Base-by-base conservation (phyloP, 495 filamentous ascomycete species). In the Lasiosphaeria hispida region DNA sequence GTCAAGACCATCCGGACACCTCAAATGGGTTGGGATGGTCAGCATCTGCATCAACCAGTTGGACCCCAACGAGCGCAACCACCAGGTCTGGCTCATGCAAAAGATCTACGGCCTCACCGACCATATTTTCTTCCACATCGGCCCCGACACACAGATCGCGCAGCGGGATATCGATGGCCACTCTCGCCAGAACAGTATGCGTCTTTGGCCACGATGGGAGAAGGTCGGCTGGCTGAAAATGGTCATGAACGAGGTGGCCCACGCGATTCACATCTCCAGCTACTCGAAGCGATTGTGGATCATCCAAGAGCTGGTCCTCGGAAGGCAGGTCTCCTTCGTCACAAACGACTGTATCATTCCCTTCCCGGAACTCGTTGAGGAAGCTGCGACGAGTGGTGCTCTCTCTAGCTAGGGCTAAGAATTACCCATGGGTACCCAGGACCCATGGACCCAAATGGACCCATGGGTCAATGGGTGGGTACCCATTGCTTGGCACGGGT, bases 31-130 rank as follows among this genome's bases (percentile, higher is more conserved):
- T 15, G 61, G 62, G 62, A 59, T 48, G 10, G 62, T 61, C 34
- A 58, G 48, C 43, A 49, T 64, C 37, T 64, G 62, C 54, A 64
- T 64, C 48, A 64, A 64, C 53, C 62, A 60, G 43, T 17, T 33
- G 10, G 54, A 64, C 35, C 53, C 50, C 17, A 58, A 53, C 23
- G 62, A 64, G 48, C 53, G 58, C 9, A 57, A 53, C 62, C 48
- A 43, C 23, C 58, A 61, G 34, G 58, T 64, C 3, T 19, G 55
- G 4, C 38, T 53, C 2, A 64, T 61, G 58, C 36, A 18, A 14
- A 54, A 52, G 13, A 63, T 63, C 4, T 60, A 63, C 19, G 9
- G 40, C 1, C 39, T 44, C 9, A 39, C 53, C 30, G 41, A 35
- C 11, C 48, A 51, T 15, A 30, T 51, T 13, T 15, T 51, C 30